Evolutionary conservation across 2,329 filamentous ascomycete species (phyloP).

Genomic region (Elsinoe perseae): DNA sequence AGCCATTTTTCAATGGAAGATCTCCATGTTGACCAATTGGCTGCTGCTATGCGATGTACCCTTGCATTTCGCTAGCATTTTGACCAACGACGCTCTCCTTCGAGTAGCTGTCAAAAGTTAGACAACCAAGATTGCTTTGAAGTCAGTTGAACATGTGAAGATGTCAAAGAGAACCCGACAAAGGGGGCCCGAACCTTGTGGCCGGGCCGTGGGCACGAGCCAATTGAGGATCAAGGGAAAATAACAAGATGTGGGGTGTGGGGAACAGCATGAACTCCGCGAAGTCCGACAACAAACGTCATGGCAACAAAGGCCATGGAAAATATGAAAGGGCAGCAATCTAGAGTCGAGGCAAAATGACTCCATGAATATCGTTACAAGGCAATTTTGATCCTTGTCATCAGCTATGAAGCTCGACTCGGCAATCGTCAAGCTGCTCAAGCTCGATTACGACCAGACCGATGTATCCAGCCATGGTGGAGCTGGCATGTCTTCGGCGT

Average conservation of each 20-base stretch:
- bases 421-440: slow-evolving; percentile 54
- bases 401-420: slow-evolving; percentile 49
- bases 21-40: not conserved
- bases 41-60: not conserved
- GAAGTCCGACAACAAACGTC: not conserved
- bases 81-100: not conserved
- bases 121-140: not conserved
- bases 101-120: not conserved
- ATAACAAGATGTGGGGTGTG: not conserved
- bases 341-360: too few species aligned
- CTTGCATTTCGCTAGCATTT: not conserved
- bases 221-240: not conserved
- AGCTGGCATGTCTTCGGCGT: slow-evolving; percentile 56
- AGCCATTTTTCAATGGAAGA: slow-evolving; percentile 8
- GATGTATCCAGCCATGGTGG: slow-evolving; percentile 55
- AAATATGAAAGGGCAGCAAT: too few species aligned
- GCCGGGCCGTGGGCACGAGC: not conserved
- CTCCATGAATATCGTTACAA: not conserved
- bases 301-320: not conserved
- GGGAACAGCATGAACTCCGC: not conserved
- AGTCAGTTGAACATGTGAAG: not conserved
- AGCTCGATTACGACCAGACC: slow-evolving; percentile 48
- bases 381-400: not conserved
- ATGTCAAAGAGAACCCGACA: slow-evolving; percentile 2
- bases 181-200: slow-evolving; percentile 6